Evolutionary conservation across 75 land plant genomes (phyloP), one percentile per base, ranked within the genome.

Genomic region (Cunninghamia lanceolata): DNA sequence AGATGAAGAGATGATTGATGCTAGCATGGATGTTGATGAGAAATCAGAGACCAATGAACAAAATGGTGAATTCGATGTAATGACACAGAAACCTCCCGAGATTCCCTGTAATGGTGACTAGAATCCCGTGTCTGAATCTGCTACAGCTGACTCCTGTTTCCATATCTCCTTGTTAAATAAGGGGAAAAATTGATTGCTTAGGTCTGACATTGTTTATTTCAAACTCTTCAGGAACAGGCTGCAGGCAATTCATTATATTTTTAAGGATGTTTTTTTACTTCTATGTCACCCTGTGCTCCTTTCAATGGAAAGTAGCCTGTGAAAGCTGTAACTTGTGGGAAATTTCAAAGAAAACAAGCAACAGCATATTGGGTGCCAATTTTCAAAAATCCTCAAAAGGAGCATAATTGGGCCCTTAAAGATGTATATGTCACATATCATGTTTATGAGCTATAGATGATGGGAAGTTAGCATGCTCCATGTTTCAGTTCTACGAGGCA

Each of bases 1-100:
- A 43, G 82, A 80, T 80, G 82, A 42, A 80, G 82, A 80, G 82
- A 80, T 80, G 82, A n/a, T 80, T 42, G 82, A 80, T 80, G 82
- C 82, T 10, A 43, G n/a, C 34, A 45, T 40, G 13, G 82, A 80
- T 28, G 47, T 38, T 19, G 32, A 80, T 42, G 82, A 43, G 82
- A 43, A 80, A 80, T 39, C 82, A 45, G 82, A 80, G 50, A n/a
- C 50, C 34, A 80, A 42, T 42, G 82, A 80, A 43, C 82, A n/a
- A 80, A 42, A 45, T 80, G 82, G 50, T 28, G 47, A 80, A 45
- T 11, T 80, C 50, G 50, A 80, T 80, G n/a, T 9, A 42, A n/a
- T 80, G 50, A 43, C 82, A 43, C 32, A 80, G 15, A 45, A 42
- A 9, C 30, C 82, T 40, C 21, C 50, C n/a, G 82, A 43, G 82